Percentiles rank a stretch among this genome's conserved stretches.
Conservation (phyloP, 352 stramenopile genomes). For the Globisporangium recalcitrans region DNA sequence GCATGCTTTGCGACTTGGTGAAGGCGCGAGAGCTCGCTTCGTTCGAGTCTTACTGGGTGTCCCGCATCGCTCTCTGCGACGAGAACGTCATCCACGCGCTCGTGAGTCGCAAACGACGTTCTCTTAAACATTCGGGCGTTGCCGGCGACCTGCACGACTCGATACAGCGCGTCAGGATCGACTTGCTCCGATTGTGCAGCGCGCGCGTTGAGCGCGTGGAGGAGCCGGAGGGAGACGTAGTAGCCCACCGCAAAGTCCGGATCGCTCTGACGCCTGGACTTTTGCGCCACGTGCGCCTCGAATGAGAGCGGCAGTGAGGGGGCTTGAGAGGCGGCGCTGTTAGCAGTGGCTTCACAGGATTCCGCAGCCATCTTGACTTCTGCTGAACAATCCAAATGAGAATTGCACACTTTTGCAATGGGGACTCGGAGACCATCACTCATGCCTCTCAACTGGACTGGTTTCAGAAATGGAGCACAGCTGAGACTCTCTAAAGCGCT, state of each 20-base stretch:
- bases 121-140: conserved; percentile 12
- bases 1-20: background rate
- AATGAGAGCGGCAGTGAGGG: background rate
- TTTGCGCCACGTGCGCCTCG: conserved; percentile 1
- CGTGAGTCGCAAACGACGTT: background rate
- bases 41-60: background rate
- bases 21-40: conserved; percentile 1
- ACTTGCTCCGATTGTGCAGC: background rate
- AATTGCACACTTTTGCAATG: background rate
- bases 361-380: background rate
- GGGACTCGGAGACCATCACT: conserved; percentile 3
- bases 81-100: background rate
- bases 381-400: background rate
- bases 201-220: conserved; percentile 1
- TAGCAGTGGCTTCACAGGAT: background rate
- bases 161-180: background rate
- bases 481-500: too few relatives aligned
- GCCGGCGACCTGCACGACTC: background rate
- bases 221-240: conserved; percentile 3
- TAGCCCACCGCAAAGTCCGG: conserved; percentile 3
- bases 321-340: background rate
- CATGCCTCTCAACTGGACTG: background rate
- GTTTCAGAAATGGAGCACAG: too few relatives aligned
- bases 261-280: background rate
- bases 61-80: background rate